Percentiles rank a stretch among this genome's conserved stretches.
Evolutionary conservation across 139 green algal genomes (phyloP).

Genomic region (Closterium sp.): DNA sequence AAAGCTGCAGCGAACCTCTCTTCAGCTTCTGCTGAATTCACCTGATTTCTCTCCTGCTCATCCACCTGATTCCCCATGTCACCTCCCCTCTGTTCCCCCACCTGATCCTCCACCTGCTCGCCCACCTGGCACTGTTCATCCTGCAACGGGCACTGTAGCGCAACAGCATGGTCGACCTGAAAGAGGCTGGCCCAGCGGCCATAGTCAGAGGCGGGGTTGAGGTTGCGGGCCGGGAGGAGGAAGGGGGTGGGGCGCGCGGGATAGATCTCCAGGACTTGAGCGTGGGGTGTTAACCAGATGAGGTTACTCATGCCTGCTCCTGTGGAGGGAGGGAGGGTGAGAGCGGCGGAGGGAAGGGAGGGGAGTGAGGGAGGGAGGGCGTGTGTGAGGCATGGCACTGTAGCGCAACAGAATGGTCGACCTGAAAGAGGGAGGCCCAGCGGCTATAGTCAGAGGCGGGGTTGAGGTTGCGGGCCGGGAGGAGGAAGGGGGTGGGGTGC

Average conservation of each 20-base stretch:
- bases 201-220: neutral
- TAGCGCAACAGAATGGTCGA: no score
- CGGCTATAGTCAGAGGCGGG: no score
- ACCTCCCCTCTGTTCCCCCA: neutral
- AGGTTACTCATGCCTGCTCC: neutral
- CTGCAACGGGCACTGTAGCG: neutral
- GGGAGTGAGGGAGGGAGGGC: no score
- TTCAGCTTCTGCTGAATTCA: neutral
- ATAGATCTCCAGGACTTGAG: neutral
- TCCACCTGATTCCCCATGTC: neutral
- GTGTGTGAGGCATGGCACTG: no score
- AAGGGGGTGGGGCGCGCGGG: neutral
- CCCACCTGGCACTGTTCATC: neutral
- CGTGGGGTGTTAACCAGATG: neutral
- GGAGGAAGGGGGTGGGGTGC: no score
- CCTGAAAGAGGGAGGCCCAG: no score
- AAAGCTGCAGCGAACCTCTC: neutral
- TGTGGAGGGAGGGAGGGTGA: neutral
- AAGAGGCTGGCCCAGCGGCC: neutral
- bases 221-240: neutral
- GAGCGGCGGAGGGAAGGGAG: neutral
- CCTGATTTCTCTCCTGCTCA: neutral
- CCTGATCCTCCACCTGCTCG: neutral
- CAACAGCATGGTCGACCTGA: neutral
- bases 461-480: no score